Base-by-base conservation (phyloP, 164 flowering plant species). In the Berberis vulgaris region DNA sequence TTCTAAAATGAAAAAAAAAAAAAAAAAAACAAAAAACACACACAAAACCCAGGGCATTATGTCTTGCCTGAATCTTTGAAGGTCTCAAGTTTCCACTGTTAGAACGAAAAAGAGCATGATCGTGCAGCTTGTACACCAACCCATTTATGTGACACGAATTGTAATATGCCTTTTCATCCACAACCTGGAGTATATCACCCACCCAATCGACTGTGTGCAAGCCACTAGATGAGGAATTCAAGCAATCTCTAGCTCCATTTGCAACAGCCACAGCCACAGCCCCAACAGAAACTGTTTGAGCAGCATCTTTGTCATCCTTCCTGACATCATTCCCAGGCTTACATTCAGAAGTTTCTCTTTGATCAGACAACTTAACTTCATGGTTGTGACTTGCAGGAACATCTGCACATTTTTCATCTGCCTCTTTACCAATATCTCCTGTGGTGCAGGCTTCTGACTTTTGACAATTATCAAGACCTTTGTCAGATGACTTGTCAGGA, bases 21-120 rank as follows among this genome's bases (percentile, higher is more conserved):
- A 39, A 50, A 57, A 13, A 59, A 6, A 26, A 12, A 59, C n/a
- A n/a, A 57, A 7, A 26, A 38, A 13, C 26, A 26, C 26, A 26
- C 26, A 26, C 26, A 26, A 26, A 26, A 26, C 26, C 26, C 26
- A 26, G 26, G 26, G 26, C 26, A 26, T 26, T 26, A 59, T 11
- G 49, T 60, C 84, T 80, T 67, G 69, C 98, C 91, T 87, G 86
- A 71, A 87, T 81, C 72, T 82, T 87, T 43, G 82, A 84, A 62
- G 96, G 95, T 56, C 61, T 55, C 65, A 82, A 66, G 55, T 74
- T 83, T 55, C 64, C 79, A 54, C 73, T 69, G 63, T 73, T 67
- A 54, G 79, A 82, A 54, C 54, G 78, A 63, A 84, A 70, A 69
- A 89, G 86, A 59, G 82, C 93, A 79, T 84, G 78, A 75, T 92